Conservation (phyloP, 2,329 filamentous ascomycete species). For the Sclerotinia spermophila region DNA sequence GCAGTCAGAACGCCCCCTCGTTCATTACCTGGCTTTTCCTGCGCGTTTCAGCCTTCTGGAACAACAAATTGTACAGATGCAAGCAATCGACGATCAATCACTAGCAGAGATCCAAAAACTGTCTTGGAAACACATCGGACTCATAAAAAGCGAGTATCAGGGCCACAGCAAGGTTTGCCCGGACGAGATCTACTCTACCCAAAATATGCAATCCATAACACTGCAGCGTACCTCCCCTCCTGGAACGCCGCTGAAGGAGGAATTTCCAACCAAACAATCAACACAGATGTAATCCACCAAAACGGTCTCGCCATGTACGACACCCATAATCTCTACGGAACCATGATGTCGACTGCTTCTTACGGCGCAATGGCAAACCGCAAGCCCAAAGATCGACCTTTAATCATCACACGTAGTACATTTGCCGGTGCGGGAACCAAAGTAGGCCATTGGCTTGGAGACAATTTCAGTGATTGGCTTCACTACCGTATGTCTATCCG, state of each 20-base stretch:
- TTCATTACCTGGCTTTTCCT: constrained; percentile 65
- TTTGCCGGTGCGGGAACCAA: constrained; percentile 68
- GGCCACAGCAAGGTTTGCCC: constrained; percentile 54
- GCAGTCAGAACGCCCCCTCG: constrained; percentile 60
- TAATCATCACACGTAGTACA: constrained; percentile 73
- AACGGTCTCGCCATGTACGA: constrained; percentile 69
- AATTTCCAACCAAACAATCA: constrained; percentile 57
- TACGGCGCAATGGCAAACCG: constrained; percentile 63
- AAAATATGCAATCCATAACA: constrained; percentile 63
- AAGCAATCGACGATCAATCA: constrained; percentile 24
- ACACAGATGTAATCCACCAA: constrained; percentile 64
- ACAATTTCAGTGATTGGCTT: constrained; percentile 56
- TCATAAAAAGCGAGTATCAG: constrained; percentile 28
- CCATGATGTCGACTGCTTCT: constrained; percentile 68
- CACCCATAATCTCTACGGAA: constrained; percentile 73
- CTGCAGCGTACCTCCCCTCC: constrained; percentile 47
- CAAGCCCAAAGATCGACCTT: constrained; percentile 59
- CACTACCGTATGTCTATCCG: constrained; percentile 58
- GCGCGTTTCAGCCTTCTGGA: constrained; percentile 59
- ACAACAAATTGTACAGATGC: constrained; percentile 37
- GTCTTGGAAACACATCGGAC: background rate
- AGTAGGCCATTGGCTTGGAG: constrained; percentile 59
- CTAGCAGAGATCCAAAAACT: background rate
- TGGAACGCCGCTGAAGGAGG: constrained; percentile 45
- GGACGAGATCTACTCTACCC: constrained; percentile 62